Base-by-base conservation (phyloP, 371 early-diverging fungal species). In the Actinomortierella wolfii region DNA sequence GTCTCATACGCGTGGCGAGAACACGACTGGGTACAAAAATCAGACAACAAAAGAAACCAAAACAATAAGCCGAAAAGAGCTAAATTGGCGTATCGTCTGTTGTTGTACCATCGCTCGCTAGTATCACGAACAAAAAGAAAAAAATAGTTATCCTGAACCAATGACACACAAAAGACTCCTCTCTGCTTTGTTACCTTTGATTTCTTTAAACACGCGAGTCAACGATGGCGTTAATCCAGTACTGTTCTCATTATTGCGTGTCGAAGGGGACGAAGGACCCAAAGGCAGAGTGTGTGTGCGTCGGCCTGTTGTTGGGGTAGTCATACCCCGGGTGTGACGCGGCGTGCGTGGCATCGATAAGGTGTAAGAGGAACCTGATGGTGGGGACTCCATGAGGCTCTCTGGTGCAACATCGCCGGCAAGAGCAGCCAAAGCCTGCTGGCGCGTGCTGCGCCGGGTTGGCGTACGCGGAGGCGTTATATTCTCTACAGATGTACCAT, bases 161-260 rank as follows among this genome's bases (percentile, higher is more conserved):
- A 8, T n/a, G 23, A 43, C 25, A 26, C 25, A 28, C 34, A 34
- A 4, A 4, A 34, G 7, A 34, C 34, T 6, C 34, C 34, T 11
- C 13, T 41, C 15, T 18, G 15, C 14, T 13, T 18, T 18, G 45
- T 20, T 58, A 58, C 58, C 58, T 24, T 58, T 68, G 43, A 53
- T 34, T 3, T 48, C 47, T 41, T 58, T 62, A 25, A 68, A 51
- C 50, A 61, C 54, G 28, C 63, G 57, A 41, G 57, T 62, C 47
- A 68, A 41, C 17, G 51, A 43, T 15, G 68, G 68, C 4, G 68
- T 68, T 48, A 68, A 47, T 41, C 68, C 68, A 8, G 68, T 67
- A 13, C 53, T 54, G 34, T 58, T 61, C 47, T 58, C 46, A 43
- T 44, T 53, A 26, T n/a, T 57, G 42, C 43, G 34, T 11, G 34